Base-by-base conservation (phyloP, 495 filamentous ascomycete genomes). In the Tuber melanosporum region DNA sequence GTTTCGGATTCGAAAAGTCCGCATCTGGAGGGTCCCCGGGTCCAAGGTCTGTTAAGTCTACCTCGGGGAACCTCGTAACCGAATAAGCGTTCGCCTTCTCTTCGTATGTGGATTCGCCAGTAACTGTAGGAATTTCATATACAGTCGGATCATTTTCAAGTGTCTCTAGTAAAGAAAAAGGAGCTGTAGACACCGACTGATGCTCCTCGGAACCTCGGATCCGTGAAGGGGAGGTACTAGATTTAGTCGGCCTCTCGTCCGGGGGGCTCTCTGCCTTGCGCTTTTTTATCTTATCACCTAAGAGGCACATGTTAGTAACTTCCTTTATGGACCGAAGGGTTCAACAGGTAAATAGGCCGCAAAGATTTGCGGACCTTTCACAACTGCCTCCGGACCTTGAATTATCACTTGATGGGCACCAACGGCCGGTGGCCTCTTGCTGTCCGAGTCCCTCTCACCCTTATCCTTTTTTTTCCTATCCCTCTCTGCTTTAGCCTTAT, bases 81-180 rank as follows among this genome's bases (percentile, higher is more conserved):
- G 92, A 92, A 84, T 92, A 97, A 66, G 98, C 93, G 77, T 93
- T 89, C 76, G 90, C 91, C 83, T 91, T 92, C 77, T 95, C 91
- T 8, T 94, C 92, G 77, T 94, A 90, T 6, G 88, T 88, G 90
- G 95, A 96, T 66, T 88, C 90, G 5, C 89, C 87, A 8, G 87
- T 88, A 14, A 94, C 86, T 1, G 91, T 87, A 20, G 91, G 91
- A 75, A 99, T 97, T 75, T 98, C 91, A 85, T 99, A 99, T 71
- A 98, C 88, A 52, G 94, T 98, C 0, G 94, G 93, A 82, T 99
- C 95, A 79, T 95, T 91, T 57, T 94, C 95, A 81, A 99, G 97
- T 2, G 92, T 91, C 81, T 96, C 80, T 86, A 75, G 84, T 90
- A 79, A 89, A 86, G 75, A 94, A 90, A 43, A 93, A 89, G 92